Conservation (phyloP, 805 yeast species). For the Lipomyces mesembrius region DNA sequence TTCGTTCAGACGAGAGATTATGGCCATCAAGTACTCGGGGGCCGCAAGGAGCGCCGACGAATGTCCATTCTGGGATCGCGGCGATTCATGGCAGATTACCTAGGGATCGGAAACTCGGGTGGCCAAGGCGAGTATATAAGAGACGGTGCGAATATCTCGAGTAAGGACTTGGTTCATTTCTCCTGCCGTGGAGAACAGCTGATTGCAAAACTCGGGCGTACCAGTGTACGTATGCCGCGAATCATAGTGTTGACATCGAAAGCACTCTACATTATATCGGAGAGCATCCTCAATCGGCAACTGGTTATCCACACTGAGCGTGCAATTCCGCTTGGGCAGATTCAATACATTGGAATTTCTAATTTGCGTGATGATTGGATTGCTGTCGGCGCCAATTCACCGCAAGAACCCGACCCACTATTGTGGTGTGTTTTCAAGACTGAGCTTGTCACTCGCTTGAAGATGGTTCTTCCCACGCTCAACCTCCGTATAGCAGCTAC, state of each 20-base stretch:
- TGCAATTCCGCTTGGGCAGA: constrained; percentile 61
- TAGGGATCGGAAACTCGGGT: constrained; percentile 78
- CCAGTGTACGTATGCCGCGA: constrained; percentile 77
- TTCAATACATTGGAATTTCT: constrained; percentile 70
- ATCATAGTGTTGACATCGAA: constrained; percentile 69
- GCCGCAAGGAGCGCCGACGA: constrained; percentile 86
- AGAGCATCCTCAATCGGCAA: constrained; percentile 67
- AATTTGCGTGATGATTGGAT: constrained; percentile 91
- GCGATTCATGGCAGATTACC: constrained; percentile 91
- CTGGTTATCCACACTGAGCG: constrained; percentile 65
- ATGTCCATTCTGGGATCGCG: constrained; percentile 86
- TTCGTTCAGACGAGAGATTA: constrained; percentile 83
- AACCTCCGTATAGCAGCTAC: constrained; percentile 70
- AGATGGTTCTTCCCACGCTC: constrained; percentile 61
- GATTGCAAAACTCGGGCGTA: constrained; percentile 87
- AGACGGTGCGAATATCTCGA: constrained; percentile 47
- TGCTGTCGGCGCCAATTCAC: constrained; percentile 62
- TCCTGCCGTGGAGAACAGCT: constrained; percentile 82
- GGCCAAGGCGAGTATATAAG: constrained; percentile 77
- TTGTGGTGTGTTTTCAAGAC: constrained; percentile 85
- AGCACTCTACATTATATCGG: constrained; percentile 71
- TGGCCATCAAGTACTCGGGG: constrained; percentile 71
- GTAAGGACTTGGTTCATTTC: constrained; percentile 66
- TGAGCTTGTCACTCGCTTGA: constrained; percentile 77
- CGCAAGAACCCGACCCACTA: constrained; percentile 72